A percentile compares a stretch with the other conserved stretches of the same genome.
Conservation (phyloP, 306 rosid species). For the Castanea crenata region DNA sequence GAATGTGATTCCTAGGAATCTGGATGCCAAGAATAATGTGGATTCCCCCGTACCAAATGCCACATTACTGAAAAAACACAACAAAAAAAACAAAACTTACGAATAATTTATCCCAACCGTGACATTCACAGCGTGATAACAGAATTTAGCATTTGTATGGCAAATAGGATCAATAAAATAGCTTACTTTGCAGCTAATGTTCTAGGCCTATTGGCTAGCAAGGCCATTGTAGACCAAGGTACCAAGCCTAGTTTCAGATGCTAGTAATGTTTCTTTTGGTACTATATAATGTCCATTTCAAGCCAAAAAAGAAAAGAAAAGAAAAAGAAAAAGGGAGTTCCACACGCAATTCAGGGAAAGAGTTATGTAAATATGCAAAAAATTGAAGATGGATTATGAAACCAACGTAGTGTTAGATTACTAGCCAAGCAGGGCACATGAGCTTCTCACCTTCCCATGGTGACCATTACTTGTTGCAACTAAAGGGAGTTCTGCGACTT, state of each 20-base stretch:
- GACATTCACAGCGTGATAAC: too few species aligned
- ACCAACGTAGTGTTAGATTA: background rate
- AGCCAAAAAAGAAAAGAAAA: background rate
- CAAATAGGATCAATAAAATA: too few species aligned
- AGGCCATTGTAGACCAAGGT: too few species aligned
- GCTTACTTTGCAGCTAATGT: too few species aligned
- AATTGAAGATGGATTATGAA: background rate
- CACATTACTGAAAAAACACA: slow-evolving; percentile 14
- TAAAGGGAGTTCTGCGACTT: slow-evolving; percentile 89
- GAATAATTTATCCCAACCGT: too few species aligned
- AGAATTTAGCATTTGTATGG: too few species aligned
- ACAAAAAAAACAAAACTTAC: too few species aligned
- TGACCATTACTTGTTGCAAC: slow-evolving; percentile 77
- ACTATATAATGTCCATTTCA: background rate
- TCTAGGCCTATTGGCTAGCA: too few species aligned
- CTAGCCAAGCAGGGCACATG: background rate
- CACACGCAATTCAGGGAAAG: background rate
- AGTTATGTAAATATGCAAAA: background rate
- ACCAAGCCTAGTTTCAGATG: too few species aligned
- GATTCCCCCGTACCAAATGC: too few species aligned
- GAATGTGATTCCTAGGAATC: too few species aligned
- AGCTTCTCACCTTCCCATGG: slow-evolving; percentile 79
- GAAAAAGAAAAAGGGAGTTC: background rate
- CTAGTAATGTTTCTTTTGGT: background rate
- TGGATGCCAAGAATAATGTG: too few species aligned